These are phyloP conservation scores for Madurella mycetomatis DNA, from an alignment of 2,329 filamentous ascomycete genomes.

Conservation along the genomic window DNA sequence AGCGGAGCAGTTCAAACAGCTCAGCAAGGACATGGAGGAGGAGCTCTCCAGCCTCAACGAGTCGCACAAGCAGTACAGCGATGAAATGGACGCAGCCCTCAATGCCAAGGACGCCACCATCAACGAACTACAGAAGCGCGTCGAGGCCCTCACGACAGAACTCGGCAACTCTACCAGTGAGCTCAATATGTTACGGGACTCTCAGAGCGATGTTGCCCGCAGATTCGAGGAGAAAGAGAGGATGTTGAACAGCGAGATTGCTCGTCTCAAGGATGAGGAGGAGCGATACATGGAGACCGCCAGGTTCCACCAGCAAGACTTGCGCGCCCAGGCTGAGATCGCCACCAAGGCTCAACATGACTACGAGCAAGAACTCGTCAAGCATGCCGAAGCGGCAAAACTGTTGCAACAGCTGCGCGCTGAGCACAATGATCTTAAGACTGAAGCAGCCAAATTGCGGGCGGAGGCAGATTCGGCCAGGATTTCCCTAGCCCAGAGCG, in stretches of 20 bases:
- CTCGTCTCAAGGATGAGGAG: conserved; percentile 76
- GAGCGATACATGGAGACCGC: conserved; percentile 75
- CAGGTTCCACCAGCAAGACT: conserved; percentile 82
- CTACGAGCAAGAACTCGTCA: conserved; percentile 90
- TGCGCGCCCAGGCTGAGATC: conserved; percentile 90
- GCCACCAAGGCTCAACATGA: conserved; percentile 89
- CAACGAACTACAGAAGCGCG: conserved; percentile 73
- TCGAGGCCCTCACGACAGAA: conserved; percentile 80
- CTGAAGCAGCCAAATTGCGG: conserved; percentile 67
- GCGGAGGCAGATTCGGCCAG: conserved; percentile 84
- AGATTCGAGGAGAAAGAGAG: conserved; percentile 78
- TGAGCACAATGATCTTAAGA: conserved; percentile 78
- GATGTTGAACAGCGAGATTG: conserved; percentile 71
- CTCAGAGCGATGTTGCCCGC: conserved; percentile 68
- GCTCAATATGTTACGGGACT: conserved; percentile 72
- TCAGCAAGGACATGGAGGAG: conserved; percentile 84
- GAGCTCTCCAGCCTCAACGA: conserved; percentile 73
- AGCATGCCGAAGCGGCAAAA: conserved; percentile 93
- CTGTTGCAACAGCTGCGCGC: conserved; percentile 71
- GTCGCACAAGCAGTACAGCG: conserved; percentile 80
- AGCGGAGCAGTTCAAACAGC: conserved; percentile 80
- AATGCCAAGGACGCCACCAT: conserved; percentile 76
- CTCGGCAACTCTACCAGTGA: conserved; percentile 77
- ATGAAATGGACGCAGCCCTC: conserved; percentile 74
- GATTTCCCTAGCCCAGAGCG: conserved; percentile 70